A percentile compares a stretch with the other conserved stretches of the same genome.
Conservation (phyloP, 83 land plant genomes). For the Diphasiastrum complanatum region DNA sequence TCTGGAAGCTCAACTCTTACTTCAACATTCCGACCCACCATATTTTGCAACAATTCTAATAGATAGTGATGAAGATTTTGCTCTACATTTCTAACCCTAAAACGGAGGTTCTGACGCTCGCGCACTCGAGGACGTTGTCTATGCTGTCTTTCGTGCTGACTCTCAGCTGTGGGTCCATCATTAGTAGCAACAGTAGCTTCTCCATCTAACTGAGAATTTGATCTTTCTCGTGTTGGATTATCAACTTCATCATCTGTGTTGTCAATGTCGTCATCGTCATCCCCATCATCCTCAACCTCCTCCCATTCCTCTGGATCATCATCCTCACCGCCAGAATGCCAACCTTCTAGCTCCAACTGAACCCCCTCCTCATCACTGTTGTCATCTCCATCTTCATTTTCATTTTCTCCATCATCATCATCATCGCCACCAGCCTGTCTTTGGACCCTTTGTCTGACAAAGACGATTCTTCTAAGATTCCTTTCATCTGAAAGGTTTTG, state of each 20-base stretch:
- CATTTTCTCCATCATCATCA: conserved; percentile 15
- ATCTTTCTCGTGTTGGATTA: too few relatives aligned
- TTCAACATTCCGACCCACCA: conserved; percentile 34
- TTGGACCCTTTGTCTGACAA: conserved; percentile 20
- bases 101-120: not conserved
- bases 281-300: conserved; percentile 4
- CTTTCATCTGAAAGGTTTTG: too few relatives aligned
- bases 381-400: conserved; percentile 12
- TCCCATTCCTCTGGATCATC: not conserved
- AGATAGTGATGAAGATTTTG: not conserved
- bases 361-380: conserved; percentile 13
- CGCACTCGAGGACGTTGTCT: not conserved
- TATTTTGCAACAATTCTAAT: conserved; percentile 28
- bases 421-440: conserved; percentile 16
- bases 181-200: too few relatives aligned
- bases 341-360: conserved; percentile 6
- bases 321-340: not conserved
- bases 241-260: too few relatives aligned
- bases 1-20: conserved; percentile 29
- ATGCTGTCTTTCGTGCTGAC: too few relatives aligned
- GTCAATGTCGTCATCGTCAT: too few relatives aligned
- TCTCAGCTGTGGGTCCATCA: too few relatives aligned
- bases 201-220: too few relatives aligned
- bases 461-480: too few relatives aligned
- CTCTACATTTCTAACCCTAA: not conserved